Base-by-base conservation (phyloP, 2,329 filamentous ascomycete species). In the Cordyceps tenuipes region DNA sequence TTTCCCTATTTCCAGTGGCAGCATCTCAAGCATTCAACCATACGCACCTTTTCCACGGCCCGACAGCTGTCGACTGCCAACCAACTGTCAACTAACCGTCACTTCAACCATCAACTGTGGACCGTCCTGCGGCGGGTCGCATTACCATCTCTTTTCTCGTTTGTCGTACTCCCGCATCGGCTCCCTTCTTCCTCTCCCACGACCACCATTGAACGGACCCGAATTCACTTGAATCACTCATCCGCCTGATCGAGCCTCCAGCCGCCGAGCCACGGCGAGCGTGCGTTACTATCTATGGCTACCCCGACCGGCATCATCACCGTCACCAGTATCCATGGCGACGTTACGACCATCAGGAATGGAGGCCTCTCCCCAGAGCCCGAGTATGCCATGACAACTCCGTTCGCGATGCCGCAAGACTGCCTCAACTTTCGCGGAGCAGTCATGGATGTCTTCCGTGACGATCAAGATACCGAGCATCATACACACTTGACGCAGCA, bases 51-150 rank as follows among this genome's bases (percentile, higher is more conserved):
- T 17, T n/a, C n/a, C 19, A 23, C 49, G 31, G 39, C 49, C n/a
- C 39, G 17, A 19, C 29, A 12, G 13, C 52, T n/a, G 52, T 55
- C 39, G 39, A 55, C 52, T n/a, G n/a, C n/a, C n/a, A n/a, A n/a
- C n/a, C n/a, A n/a, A n/a, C n/a, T n/a, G n/a, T n/a, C n/a, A n/a
- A n/a, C n/a, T n/a, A 23, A 23, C 23, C 4, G 3, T 23, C 23
- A 23, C 23, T 4, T 23, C 2, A 23, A 23, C 23, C 23, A 4
- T 23, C 23, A 12, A 19, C 52, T n/a, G 52, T 55, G 52, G 52
- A 55, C 52, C 52, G 44, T 43, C 15, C 39, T 3, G n/a, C 36
- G 15, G 54, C 54, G 54, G 54, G 54, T 57, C 54, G 54, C 54
- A 39, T 48, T 48, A 5, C 29, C 54, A 39, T 39, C 54, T 47